Evolutionary conservation across 495 filamentous ascomycete genomes (phyloP), one percentile per base, ranked within the genome.

Genomic region (Tetracladium setigerum): DNA sequence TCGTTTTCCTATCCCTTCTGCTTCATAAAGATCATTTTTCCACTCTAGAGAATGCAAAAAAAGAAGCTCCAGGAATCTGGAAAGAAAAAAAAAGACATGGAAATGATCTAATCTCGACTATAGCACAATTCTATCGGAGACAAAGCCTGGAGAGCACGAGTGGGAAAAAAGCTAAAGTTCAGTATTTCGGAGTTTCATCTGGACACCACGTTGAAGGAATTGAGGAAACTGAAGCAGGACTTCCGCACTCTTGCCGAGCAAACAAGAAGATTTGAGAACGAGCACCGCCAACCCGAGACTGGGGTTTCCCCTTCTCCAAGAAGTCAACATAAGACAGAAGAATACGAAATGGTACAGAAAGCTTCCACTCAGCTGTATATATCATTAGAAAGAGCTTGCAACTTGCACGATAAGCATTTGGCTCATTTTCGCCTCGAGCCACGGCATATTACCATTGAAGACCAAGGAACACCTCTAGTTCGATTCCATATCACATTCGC

Each of bases 331-430:
- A 34, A 30, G 9, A 15, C 60, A 1, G 30, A 55, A 39, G 48
- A 47, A 27, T 57, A 60, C 41, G 32, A 34, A 16, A 24, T 49
- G 9, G 55, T 68, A 12, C 58, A 56, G 38, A 48, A 54, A 14
- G 58, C 62, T 3, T 67, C 65, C 1, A 40, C 45, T 10, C 51
- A 61, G 38, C 57, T 70, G 4, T 60, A 70, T 42, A 54, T 66
- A 56, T 60, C 61, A 9, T 47, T 69, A 16, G 53, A 47, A 12
- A 49, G 42, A 43, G 58, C 63, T 7, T 70, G 66, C 19, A 49
- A 55, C 2, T 48, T 52, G 15, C 67, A 67, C 46, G 44, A 44
- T 1, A 50, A 57, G 30, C 67, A 70, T 42, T 47, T 33, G 9
- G 61, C 62, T 10, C 52, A 63, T 42, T 49, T 69, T 17, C 62